Percentiles rank a stretch among this genome's conserved stretches.
These are phyloP conservation scores for Clonostachys rosea DNA, from an alignment of 2,329 filamentous ascomycete species.

Conservation along the genomic window DNA sequence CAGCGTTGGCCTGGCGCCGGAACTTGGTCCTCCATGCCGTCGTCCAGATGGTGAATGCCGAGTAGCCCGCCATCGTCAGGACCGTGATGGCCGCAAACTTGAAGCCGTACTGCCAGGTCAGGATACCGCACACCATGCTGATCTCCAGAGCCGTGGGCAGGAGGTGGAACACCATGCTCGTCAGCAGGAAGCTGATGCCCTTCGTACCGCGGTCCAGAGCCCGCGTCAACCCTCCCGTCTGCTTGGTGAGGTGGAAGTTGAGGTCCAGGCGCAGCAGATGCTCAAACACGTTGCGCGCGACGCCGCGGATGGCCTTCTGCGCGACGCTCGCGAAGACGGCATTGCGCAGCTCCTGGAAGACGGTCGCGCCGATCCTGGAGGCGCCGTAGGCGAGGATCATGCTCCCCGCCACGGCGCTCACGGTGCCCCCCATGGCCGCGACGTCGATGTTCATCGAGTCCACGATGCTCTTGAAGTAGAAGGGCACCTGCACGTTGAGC, in stretches of 20 bases:
- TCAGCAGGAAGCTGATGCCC: conserved; percentile 94
- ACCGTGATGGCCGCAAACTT: conserved; percentile 90
- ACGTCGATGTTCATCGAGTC: conserved; percentile 98
- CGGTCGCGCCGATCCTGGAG: conserved; percentile 79
- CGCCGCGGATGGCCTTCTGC: conserved; percentile 89
- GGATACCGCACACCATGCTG: conserved; percentile 88
- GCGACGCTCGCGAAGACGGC: conserved; percentile 96
- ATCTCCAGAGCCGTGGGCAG: conserved; percentile 93
- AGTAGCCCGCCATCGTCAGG: conserved; percentile 87
- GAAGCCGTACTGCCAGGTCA: conserved; percentile 92
- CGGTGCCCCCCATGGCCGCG: conserved; percentile 79
- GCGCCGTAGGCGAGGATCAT: conserved; percentile 93
- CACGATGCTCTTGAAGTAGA: conserved; percentile 98
- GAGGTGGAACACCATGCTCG: conserved; percentile 98
- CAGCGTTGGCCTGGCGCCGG: conserved; percentile 88
- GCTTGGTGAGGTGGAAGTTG: conserved; percentile 88
- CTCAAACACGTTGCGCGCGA: conserved; percentile 88
- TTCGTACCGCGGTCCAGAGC: conserved; percentile 97
- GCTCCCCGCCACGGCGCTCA: conserved; percentile 80
- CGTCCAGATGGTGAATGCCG: conserved; percentile 94
- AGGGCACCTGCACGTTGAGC: conserved; percentile 95
- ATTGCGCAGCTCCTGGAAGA: conserved; percentile 92
- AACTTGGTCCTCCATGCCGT: conserved; percentile 98
- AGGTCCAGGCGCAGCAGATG: conserved; percentile 86
- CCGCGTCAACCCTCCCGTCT: conserved; percentile 89